Percentiles rank a stretch among this genome's conserved stretches.
phyloP scores from a whole-genome alignment of 306 rosid genomes.

The Arachis hypogaea region DNA sequence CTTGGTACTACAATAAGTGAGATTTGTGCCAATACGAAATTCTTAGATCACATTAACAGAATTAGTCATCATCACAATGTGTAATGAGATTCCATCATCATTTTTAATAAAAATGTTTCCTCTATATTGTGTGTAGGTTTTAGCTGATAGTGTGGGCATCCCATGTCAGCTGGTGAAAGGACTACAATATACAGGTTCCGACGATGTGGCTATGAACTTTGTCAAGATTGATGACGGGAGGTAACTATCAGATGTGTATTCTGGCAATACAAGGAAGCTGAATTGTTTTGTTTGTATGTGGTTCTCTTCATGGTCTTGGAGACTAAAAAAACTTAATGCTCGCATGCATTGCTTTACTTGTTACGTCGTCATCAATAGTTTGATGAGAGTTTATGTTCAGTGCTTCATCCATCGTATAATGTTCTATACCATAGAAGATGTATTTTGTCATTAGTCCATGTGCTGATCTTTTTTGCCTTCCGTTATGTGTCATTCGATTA shows the following conservation, averaged over 20 bases:
- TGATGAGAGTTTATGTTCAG: not conserved
- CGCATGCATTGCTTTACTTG: not conserved
- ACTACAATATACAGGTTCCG: conserved; percentile 85
- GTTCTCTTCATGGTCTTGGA: conserved; percentile 18
- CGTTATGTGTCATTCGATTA: not conserved
- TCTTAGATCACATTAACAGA: conserved; percentile 24
- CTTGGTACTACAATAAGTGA: not conserved
- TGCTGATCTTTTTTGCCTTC: conserved; percentile 16
- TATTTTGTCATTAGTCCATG: conserved; percentile 9
- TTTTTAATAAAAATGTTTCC: conserved; percentile 17
- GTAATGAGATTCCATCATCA: not conserved
- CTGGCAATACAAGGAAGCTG: conserved; percentile 30
- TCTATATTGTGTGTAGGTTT: conserved; percentile 58
- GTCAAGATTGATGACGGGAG: conserved; percentile 86
- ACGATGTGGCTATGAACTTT: conserved; percentile 91
- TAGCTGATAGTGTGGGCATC: conserved; percentile 88
- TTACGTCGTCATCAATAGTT: conserved; percentile 19
- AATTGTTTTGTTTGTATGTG: conserved; percentile 13
- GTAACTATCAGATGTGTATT: conserved; percentile 50
- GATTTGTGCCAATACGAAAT: not conserved
- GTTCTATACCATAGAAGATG: conserved; percentile 12
- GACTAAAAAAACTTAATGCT: conserved; percentile 17
- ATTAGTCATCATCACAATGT: conserved; percentile 24
- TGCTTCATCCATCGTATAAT: conserved; percentile 24
- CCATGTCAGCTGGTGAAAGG: conserved; percentile 96